Percentiles rank a stretch among this genome's conserved stretches.
Evolutionary conservation across 805 yeast species (phyloP).

Genomic region (Candida easanensis): DNA sequence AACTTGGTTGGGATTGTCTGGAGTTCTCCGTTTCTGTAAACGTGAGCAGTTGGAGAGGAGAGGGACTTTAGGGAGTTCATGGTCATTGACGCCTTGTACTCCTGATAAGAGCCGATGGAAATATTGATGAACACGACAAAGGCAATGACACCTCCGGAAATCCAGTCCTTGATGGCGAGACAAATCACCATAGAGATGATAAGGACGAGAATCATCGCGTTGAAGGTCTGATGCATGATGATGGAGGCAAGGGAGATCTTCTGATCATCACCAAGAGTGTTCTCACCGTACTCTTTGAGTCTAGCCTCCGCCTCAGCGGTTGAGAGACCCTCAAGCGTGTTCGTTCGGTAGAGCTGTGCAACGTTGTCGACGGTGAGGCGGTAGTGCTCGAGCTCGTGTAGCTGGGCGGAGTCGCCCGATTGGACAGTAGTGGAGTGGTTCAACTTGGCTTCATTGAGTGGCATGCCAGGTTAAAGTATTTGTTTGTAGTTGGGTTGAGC

Average conservation of each 20-base stretch:
- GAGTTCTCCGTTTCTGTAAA: conserved; percentile 58
- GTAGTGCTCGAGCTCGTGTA: conserved; percentile 24
- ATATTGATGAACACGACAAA: conserved; percentile 65
- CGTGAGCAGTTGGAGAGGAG: conserved; percentile 69
- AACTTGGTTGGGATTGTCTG: conserved; percentile 56
- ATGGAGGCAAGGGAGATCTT: conserved; percentile 53
- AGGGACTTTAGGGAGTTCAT: conserved; percentile 70
- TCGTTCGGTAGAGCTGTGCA: conserved; percentile 38
- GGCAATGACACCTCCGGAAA: conserved; percentile 77
- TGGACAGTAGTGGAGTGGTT: conserved; percentile 16
- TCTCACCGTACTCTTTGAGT: conserved; percentile 46
- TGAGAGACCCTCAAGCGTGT: conserved; percentile 47
- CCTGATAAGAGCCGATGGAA: conserved; percentile 66
- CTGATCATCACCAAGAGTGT: conserved; percentile 58
- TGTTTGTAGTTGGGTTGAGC: not conserved
- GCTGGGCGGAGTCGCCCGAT: conserved; percentile 8
- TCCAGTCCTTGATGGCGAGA: conserved; percentile 73
- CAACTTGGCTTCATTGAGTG: conserved; percentile 15
- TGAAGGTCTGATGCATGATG: conserved; percentile 63
- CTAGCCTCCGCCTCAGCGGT: conserved; percentile 31
- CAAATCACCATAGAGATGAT: conserved; percentile 69
- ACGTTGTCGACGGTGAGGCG: conserved; percentile 34
- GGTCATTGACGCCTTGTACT: conserved; percentile 71
- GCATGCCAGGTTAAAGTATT: not conserved
- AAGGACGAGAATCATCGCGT: conserved; percentile 76